Conservation (phyloP, 768 basidiomycete species). For the Kwoniella botswanensis region DNA sequence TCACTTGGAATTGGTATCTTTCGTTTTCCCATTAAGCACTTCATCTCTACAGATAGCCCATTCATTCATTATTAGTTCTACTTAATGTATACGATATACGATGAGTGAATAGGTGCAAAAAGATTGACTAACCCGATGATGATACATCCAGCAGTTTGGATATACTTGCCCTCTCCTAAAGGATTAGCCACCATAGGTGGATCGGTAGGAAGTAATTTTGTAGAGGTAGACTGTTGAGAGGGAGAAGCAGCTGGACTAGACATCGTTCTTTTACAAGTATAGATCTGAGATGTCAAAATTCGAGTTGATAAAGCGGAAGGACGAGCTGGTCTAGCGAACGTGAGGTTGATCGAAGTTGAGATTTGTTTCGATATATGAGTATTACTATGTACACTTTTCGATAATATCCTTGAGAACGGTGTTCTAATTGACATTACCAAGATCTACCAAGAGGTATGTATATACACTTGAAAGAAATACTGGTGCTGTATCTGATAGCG, state of each 20-base stretch:
- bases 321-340: not conserved
- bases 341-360: too few relatives aligned
- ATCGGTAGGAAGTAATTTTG: conserved; percentile 36
- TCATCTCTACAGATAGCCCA: conserved; percentile 64
- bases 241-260: conserved; percentile 10
- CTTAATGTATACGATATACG: conserved; percentile 58
- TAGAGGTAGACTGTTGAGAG: not conserved
- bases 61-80: too few relatives aligned
- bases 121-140: conserved; percentile 57
- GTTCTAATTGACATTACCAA: too few relatives aligned
- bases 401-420: too few relatives aligned
- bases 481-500: too few relatives aligned
- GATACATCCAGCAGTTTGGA: conserved; percentile 62
- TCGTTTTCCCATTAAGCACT: conserved; percentile 88
- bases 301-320: not conserved
- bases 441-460: too few relatives aligned
- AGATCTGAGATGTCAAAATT: not conserved
- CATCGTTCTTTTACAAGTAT: conserved; percentile 1
- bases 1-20: conserved; percentile 56
- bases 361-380: too few relatives aligned
- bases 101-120: not conserved
- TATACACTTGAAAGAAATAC: too few relatives aligned
- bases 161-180: conserved; percentile 71
- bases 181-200: conserved; percentile 62
- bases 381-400: too few relatives aligned